A percentile compares a stretch with the other conserved stretches of the same genome.
phyloP scores from a whole-genome alignment of 2,329 filamentous ascomycete species.

The Ophidiomyces ophidiicola region DNA sequence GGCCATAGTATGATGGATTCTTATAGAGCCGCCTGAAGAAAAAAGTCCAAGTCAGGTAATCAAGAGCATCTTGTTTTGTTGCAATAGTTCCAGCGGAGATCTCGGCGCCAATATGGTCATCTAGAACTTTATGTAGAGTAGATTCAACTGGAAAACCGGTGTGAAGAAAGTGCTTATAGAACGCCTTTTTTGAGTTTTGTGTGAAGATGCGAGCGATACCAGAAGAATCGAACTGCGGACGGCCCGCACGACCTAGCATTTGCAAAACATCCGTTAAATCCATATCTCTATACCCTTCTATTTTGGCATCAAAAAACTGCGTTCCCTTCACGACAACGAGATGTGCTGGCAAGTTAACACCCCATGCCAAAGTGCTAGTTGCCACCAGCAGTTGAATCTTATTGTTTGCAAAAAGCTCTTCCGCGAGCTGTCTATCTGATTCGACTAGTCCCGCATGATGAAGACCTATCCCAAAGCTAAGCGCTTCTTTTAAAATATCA shows the following conservation, averaged over 20 bases:
- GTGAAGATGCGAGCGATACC: slow-evolving; percentile 97
- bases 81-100: slow-evolving; percentile 84
- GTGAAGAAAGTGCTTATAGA: slow-evolving; percentile 98
- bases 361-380: slow-evolving; percentile 94
- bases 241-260: slow-evolving; percentile 90
- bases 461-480: slow-evolving; percentile 91
- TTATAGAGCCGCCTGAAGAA: slow-evolving; percentile 97
- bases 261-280: slow-evolving; percentile 94
- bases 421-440: slow-evolving; percentile 77
- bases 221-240: slow-evolving; percentile 90
- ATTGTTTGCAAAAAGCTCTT: slow-evolving; percentile 92
- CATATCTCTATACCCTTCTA: slow-evolving; percentile 97
- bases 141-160: slow-evolving; percentile 97
- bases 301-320: slow-evolving; percentile 96
- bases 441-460: slow-evolving; percentile 96
- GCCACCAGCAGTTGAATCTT: slow-evolving; percentile 96
- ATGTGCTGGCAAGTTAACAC: slow-evolving; percentile 93
- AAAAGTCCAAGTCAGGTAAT: slow-evolving; percentile 98
- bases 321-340: slow-evolving; percentile 96
- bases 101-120: slow-evolving; percentile 93
- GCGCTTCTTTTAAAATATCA: slow-evolving; percentile 78
- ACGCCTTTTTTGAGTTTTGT: slow-evolving; percentile 93
- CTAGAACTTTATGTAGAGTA: slow-evolving; percentile 85
- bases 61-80: slow-evolving; percentile 91
- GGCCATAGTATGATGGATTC: slow-evolving; percentile 94